These are phyloP conservation scores for Paramecium sonneborni DNA, from an alignment of 73 alveolate genomes.

Conservation along the genomic window DNA sequence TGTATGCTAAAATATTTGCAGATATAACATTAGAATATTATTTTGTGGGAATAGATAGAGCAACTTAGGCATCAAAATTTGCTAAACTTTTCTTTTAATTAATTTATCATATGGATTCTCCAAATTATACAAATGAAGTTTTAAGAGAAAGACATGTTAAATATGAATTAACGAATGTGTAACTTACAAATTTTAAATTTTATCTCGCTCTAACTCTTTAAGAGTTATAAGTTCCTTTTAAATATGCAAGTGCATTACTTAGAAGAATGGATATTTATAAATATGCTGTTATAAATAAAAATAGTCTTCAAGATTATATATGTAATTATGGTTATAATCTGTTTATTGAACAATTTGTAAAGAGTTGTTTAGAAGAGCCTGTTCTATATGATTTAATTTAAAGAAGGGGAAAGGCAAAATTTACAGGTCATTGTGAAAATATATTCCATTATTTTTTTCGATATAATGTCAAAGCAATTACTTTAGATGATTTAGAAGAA, in stretches of 20 bases:
- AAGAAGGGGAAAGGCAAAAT: neutral
- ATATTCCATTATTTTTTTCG: slow-evolving; percentile 28
- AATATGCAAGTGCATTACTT: neutral
- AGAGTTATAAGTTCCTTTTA: neutral
- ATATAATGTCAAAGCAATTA: slow-evolving; percentile 16
- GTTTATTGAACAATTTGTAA: neutral
- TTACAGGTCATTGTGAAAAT: slow-evolving; percentile 42
- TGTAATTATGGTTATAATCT: slow-evolving; percentile 5
- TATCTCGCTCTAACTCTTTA: neutral
- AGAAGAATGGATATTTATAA: slow-evolving; percentile 51
- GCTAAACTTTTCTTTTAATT: neutral
- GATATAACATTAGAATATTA: neutral
- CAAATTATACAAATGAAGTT: slow-evolving; percentile 46
- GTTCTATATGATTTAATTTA: neutral
- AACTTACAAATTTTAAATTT: slow-evolving; percentile 20
- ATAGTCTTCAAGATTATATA: neutral
- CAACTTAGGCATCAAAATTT: slow-evolving; percentile 10
- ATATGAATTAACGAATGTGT: slow-evolving; percentile 14
- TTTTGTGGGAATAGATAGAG: slow-evolving; percentile 5
- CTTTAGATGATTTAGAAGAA: neutral
- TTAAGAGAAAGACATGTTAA: slow-evolving; percentile 33
- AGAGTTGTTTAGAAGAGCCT: slow-evolving; percentile 31
- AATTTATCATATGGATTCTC: slow-evolving; percentile 44
- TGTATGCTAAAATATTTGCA: slow-evolving; percentile 36
- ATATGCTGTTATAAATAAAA: slow-evolving; percentile 1